Conservation (phyloP, 257 asterid genomes). For the Nicotiana otophora region DNA sequence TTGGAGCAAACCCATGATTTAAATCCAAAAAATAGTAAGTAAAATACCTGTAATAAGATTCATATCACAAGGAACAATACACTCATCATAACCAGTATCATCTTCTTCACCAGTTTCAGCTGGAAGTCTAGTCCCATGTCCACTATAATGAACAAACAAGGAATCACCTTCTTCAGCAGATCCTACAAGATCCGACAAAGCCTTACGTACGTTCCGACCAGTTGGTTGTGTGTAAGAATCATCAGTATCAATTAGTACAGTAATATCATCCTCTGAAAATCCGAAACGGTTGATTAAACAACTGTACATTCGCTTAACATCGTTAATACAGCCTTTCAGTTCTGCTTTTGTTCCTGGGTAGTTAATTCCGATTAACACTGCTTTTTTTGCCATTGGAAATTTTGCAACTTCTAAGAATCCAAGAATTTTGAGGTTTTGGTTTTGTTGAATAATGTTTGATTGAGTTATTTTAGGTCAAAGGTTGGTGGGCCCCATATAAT, state of each 20-base stretch:
- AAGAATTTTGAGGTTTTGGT: not conserved
- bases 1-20: not conserved
- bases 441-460: not conserved
- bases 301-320: slow-evolving; percentile 66
- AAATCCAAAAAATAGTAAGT: not conserved
- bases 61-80: slow-evolving; percentile 92
- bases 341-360: slow-evolving; percentile 89
- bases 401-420: not conserved
- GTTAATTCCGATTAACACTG: slow-evolving; percentile 87
- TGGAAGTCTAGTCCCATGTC: slow-evolving; percentile 96
- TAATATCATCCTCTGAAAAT: slow-evolving; percentile 70
- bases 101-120: slow-evolving; percentile 99
- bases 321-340: slow-evolving; percentile 92
- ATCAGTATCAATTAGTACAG: slow-evolving; percentile 74
- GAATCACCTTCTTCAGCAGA: slow-evolving; percentile 60
- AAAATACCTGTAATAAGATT: slow-evolving; percentile 74
- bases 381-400: slow-evolving; percentile 58
- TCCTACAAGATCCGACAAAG: slow-evolving; percentile 59
- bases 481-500: not conserved
- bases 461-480: not conserved
- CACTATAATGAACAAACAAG: slow-evolving; percentile 91
- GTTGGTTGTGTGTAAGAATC: slow-evolving; percentile 71
- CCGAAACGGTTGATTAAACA: slow-evolving; percentile 70
- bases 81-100: slow-evolving; percentile 94
- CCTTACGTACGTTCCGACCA: slow-evolving; percentile 73